Percentiles rank a stretch among this genome's conserved stretches.
Evolutionary conservation across 768 basidiomycete species (phyloP).

Genomic region (Mycena maculata): DNA sequence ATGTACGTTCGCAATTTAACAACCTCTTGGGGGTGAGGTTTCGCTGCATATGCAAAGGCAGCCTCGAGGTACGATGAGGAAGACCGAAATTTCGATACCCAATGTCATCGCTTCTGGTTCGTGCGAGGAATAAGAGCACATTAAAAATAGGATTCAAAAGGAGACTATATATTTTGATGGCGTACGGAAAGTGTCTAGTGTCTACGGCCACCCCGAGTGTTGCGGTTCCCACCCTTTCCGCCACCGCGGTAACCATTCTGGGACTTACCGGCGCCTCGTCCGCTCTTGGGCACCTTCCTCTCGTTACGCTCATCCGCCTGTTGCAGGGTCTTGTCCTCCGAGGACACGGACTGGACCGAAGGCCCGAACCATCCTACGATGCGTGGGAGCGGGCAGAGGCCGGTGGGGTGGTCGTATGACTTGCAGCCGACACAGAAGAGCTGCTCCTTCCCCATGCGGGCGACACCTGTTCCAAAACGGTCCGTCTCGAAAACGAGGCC

Average conservation of each 20-base stretch:
- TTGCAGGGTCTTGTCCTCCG: background rate
- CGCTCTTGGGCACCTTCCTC: background rate
- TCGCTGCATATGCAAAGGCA: too few relatives aligned
- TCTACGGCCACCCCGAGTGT: too few relatives aligned
- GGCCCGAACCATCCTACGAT: conserved; percentile 7
- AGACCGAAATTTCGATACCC: too few relatives aligned
- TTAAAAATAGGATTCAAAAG: too few relatives aligned
- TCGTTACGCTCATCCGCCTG: background rate
- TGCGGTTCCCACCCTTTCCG: too few relatives aligned
- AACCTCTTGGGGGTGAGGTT: too few relatives aligned
- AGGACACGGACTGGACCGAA: background rate
- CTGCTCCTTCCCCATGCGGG: background rate
- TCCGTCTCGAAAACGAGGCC: background rate
- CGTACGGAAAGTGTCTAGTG: too few relatives aligned
- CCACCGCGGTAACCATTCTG: background rate
- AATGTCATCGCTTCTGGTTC: too few relatives aligned
- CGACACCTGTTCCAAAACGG: background rate
- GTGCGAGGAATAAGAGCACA: too few relatives aligned
- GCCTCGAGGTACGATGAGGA: too few relatives aligned
- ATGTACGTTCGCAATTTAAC: too few relatives aligned
- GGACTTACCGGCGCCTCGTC: background rate
- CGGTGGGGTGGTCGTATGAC: conserved; percentile 11
- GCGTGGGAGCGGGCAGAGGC: conserved; percentile 15
- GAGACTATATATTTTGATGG: too few relatives aligned
- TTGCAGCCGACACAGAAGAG: conserved; percentile 17